Evolutionary conservation across 495 filamentous ascomycete genomes (phyloP).

Genomic region (Aspergillus egyptiacus): DNA sequence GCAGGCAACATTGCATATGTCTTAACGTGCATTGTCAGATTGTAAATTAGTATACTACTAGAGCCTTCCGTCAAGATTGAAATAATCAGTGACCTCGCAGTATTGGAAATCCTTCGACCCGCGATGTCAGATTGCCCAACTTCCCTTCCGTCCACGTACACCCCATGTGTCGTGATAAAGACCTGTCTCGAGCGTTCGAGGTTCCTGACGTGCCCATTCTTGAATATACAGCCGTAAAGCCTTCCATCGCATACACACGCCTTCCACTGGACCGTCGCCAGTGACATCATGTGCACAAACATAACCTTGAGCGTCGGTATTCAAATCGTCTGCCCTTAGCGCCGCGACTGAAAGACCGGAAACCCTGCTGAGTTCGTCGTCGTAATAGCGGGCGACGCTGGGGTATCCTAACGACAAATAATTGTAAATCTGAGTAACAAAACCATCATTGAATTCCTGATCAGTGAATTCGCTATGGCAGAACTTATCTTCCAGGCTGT

Average conservation of each 20-base stretch:
- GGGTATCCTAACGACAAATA: slow-evolving; percentile 91
- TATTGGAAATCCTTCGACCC: no score
- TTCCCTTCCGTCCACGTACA: slow-evolving; percentile 65
- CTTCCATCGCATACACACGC: slow-evolving; percentile 64
- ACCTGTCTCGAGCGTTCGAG: slow-evolving; percentile 51
- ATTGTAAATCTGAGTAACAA: slow-evolving; percentile 93
- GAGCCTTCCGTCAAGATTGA: no score
- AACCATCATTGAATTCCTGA: slow-evolving; percentile 69
- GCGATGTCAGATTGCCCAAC: slow-evolving; percentile 64
- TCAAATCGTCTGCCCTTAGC: slow-evolving; percentile 65
- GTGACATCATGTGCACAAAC: slow-evolving; percentile 50
- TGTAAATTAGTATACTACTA: no score
- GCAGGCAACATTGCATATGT: no score
- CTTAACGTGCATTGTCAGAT: no score
- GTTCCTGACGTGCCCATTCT: slow-evolving; percentile 81
- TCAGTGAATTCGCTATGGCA: slow-evolving; percentile 49
- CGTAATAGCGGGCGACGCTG: slow-evolving; percentile 71
- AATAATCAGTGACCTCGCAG: neutral
- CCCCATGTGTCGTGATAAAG: slow-evolving; percentile 59
- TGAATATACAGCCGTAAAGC: slow-evolving; percentile 74
- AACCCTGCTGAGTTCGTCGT: slow-evolving; percentile 75
- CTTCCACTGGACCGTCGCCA: slow-evolving; percentile 31
- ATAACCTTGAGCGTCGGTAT: slow-evolving; percentile 59
- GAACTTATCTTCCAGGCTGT: slow-evolving; percentile 37
- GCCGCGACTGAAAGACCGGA: slow-evolving; percentile 58